Evolutionary conservation across 768 basidiomycete genomes (phyloP).

Genomic region (Tephrocybe rancida): DNA sequence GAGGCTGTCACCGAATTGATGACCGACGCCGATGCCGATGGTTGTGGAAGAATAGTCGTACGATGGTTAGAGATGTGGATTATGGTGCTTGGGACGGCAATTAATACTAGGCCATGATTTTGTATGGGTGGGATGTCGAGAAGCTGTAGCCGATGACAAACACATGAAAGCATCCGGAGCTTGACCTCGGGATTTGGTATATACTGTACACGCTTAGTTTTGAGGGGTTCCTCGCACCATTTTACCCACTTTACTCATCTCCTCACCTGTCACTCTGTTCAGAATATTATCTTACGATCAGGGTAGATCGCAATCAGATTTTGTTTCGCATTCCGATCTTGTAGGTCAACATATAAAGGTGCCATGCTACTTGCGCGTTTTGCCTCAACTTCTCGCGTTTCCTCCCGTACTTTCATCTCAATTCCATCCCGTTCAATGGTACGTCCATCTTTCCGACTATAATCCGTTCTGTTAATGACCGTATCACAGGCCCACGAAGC

Average conservation of each 20-base stretch:
- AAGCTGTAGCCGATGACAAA: conserved; percentile 10
- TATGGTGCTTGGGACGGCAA: conserved; percentile 66
- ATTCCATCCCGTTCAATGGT: conserved; percentile 57
- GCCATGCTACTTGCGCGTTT: conserved; percentile 49
- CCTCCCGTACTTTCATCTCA: conserved; percentile 39
- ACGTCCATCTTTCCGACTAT: conserved; percentile 13
- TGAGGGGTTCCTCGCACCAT: conserved; percentile 1
- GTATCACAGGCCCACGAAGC: conserved; percentile 65
- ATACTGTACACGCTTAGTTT: conserved; percentile 1
- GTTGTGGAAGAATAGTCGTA: conserved; percentile 29
- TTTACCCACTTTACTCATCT: background rate
- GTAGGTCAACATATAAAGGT: conserved; percentile 27
- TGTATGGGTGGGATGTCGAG: background rate
- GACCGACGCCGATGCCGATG: conserved; percentile 40
- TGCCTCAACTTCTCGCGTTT: conserved; percentile 34
- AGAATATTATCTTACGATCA: conserved; percentile 42
- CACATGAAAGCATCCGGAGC: conserved; percentile 21
- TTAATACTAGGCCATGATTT: conserved; percentile 48
- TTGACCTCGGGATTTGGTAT: conserved; percentile 9
- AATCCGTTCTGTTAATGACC: conserved; percentile 5
- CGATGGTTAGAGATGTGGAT: conserved; percentile 81
- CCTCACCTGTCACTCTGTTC: conserved; percentile 8
- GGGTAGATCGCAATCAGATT: conserved; percentile 24
- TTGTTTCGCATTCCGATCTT: conserved; percentile 21
- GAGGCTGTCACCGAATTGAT: conserved; percentile 71